phyloP scores from a whole-genome alignment of 2,329 filamentous ascomycete species.

The Neofusicoccum sp. region DNA sequence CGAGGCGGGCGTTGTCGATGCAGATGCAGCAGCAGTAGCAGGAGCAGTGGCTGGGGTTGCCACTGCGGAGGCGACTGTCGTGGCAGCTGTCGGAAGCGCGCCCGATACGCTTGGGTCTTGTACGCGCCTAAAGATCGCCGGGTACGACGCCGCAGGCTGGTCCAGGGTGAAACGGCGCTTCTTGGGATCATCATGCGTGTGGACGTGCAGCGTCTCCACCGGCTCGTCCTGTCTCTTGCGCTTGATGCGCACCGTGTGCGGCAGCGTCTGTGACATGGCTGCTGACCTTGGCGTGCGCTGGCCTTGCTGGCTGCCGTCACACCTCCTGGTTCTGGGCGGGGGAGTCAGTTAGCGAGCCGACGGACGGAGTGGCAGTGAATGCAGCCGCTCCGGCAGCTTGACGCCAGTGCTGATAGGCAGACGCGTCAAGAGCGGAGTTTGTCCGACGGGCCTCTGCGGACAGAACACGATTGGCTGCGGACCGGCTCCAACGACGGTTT shows the following conservation, averaged over 20 bases:
- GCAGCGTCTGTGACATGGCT: constrained; percentile 21
- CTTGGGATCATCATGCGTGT: constrained; percentile 20
- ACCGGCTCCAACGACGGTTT: neutral
- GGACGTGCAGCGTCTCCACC: constrained; percentile 55
- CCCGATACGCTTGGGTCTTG: constrained; percentile 23
- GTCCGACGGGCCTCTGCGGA: too few relatives aligned
- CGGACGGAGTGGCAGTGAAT: neutral
- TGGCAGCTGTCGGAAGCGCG: neutral
- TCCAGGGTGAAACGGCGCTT: constrained; percentile 19
- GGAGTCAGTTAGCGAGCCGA: neutral
- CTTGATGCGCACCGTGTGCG: constrained; percentile 45
- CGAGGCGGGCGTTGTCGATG: neutral
- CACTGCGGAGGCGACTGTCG: neutral
- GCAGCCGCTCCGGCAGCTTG: neutral
- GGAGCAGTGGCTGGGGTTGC: neutral
- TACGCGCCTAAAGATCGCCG: constrained; percentile 15
- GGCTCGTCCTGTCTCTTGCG: constrained; percentile 59
- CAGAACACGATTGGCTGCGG: neutral
- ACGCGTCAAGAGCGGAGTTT: neutral
- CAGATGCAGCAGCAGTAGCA: neutral
- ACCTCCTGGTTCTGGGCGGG: neutral
- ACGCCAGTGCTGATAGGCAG: neutral
- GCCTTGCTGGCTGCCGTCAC: neutral
- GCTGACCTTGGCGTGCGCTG: neutral
- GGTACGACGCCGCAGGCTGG: constrained; percentile 25